phyloP scores from a whole-genome alignment of 129 eudicot genomes.

The Escallonia rubra region DNA sequence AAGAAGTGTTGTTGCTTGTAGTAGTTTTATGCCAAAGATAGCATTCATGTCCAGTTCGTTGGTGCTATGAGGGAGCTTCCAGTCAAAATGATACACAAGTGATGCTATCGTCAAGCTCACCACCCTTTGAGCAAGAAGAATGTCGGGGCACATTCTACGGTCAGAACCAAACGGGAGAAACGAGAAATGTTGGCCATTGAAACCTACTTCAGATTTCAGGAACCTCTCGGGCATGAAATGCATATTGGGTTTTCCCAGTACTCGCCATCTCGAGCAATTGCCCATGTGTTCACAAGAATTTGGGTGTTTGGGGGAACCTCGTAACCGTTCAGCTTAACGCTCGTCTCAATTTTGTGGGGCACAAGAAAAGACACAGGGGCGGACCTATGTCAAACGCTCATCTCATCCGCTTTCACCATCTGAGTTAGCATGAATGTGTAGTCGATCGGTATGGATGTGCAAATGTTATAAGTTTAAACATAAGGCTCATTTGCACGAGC shows the following conservation, averaged over 20 bases:
- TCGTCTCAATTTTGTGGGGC: background rate
- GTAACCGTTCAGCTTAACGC: background rate
- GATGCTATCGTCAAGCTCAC: constrained; percentile 7
- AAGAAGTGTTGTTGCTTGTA: background rate
- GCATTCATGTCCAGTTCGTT: constrained; percentile 4
- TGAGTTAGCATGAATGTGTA: too few species aligned
- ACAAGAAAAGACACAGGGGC: too few species aligned
- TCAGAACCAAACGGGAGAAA: constrained; percentile 18
- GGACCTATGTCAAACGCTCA: too few species aligned
- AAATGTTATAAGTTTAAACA: too few species aligned
- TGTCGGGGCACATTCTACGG: constrained; percentile 11
- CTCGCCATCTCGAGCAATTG: constrained; percentile 4
- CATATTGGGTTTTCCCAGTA: constrained; percentile 5
- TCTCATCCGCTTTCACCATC: too few species aligned
- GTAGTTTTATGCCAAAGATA: background rate
- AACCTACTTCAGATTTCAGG: constrained; percentile 1
- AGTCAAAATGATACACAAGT: constrained; percentile 6
- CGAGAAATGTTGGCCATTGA: constrained; percentile 6
- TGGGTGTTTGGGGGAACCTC: background rate
- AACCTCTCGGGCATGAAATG: constrained; percentile 15
- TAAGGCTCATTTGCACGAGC: too few species aligned
- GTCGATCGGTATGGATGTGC: too few species aligned
- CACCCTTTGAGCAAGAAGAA: constrained; percentile 3
- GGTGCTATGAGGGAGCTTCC: constrained; percentile 9
- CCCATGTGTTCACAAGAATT: background rate